phyloP scores from a whole-genome alignment of 495 filamentous ascomycete species.

The Hapsidospora chrysogenum region DNA sequence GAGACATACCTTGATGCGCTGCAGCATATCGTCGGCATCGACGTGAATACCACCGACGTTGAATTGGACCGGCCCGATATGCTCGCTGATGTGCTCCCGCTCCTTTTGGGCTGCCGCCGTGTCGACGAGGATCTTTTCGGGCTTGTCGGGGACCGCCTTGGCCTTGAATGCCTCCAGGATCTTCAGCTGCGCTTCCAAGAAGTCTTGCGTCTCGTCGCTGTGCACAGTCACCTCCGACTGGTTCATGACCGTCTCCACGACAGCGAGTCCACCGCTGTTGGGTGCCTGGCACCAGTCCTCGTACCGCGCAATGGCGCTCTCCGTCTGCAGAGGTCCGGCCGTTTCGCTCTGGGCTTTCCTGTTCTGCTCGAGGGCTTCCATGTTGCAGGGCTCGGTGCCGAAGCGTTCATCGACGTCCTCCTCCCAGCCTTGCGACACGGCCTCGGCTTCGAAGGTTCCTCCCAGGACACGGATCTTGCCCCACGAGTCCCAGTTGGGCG shows the following conservation, averaged over 20 bases:
- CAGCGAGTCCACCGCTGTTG: constrained; percentile 37
- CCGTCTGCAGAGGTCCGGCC: constrained; percentile 9
- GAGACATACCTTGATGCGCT: constrained; percentile 58
- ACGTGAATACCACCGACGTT: constrained; percentile 97
- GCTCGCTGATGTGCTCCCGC: constrained; percentile 56
- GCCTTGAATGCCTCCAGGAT: constrained; percentile 48
- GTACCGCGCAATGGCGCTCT: constrained; percentile 50
- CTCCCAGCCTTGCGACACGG: constrained; percentile 67
- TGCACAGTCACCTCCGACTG: constrained; percentile 46
- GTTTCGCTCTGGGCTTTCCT: constrained; percentile 7
- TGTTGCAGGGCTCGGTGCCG: constrained; percentile 7
- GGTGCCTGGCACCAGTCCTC: constrained; percentile 67
- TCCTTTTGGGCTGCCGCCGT: constrained; percentile 14
- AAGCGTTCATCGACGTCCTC: constrained; percentile 52
- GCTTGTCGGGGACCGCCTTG: constrained; percentile 36
- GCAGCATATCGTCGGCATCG: constrained; percentile 88
- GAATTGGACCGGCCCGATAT: constrained; percentile 91
- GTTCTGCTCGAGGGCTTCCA: constrained; percentile 10
- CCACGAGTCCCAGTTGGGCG: constrained; percentile 97
- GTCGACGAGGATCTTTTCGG: constrained; percentile 27
- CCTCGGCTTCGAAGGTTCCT: constrained; percentile 91
- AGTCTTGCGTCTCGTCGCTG: constrained; percentile 60
- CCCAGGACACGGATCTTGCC: constrained; percentile 86
- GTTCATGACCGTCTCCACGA: constrained; percentile 2
- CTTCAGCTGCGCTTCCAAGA: constrained; percentile 58